These are phyloP conservation scores for Symbiodinium pilosum DNA, from an alignment of 73 alveolate genomes.

Conservation along the genomic window DNA sequence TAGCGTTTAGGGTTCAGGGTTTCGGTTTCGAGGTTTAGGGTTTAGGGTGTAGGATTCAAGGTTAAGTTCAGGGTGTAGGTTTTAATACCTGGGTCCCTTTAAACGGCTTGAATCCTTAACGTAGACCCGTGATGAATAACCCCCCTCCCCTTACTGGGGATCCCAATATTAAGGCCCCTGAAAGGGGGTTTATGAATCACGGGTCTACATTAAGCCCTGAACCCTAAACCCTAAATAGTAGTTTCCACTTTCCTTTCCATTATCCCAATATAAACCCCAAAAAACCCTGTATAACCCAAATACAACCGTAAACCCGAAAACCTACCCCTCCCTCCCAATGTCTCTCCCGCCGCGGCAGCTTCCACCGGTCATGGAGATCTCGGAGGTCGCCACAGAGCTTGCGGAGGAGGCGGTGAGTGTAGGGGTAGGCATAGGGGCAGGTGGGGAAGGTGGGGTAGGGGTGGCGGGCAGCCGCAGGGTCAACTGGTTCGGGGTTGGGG, in stretches of 20 bases:
- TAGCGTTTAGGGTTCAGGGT: not conserved
- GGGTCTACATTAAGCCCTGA: no score
- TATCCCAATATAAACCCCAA: not conserved
- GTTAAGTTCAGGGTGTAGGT: not conserved
- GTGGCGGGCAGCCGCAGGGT: not conserved
- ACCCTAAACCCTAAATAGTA: no score
- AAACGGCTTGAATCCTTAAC: no score
- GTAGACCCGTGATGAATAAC: no score
- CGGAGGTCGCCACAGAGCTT: not conserved
- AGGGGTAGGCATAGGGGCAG: not conserved
- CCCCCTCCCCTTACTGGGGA: no score
- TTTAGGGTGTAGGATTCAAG: not conserved
- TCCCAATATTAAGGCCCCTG: not conserved
- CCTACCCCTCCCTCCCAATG: not conserved
- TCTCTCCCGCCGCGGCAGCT: not conserved
- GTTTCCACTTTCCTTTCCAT: no score
- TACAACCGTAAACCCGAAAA: not conserved
- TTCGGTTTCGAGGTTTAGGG: not conserved
- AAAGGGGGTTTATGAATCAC: no score
- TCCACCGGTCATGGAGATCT: slow-evolving; percentile 7
- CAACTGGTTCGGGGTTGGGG: not conserved
- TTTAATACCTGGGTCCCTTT: no score
- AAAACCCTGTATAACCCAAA: not conserved
- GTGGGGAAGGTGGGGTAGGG: no score
- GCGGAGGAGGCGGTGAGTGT: not conserved